phyloP scores from a whole-genome alignment of 371 early-diverging fungal genomes.

The Coemansia sp. region DNA sequence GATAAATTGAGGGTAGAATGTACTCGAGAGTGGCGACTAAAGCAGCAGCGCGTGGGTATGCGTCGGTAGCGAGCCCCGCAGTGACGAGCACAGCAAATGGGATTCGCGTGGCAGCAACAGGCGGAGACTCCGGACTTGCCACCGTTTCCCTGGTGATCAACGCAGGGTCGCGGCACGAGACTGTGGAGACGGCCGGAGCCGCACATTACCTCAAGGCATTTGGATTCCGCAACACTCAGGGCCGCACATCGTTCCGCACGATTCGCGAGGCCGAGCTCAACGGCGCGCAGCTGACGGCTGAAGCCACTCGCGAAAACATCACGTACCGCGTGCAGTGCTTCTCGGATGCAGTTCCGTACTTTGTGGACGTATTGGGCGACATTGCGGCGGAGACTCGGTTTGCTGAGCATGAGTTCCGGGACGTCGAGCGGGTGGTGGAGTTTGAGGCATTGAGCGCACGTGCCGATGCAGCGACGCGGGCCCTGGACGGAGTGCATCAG shows the following conservation, averaged over 20 bases:
- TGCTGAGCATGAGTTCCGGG: conserved; percentile 83
- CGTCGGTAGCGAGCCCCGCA: conserved; percentile 25
- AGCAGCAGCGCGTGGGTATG: conserved; percentile 31
- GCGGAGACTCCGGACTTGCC: conserved; percentile 59
- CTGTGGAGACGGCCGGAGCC: conserved; percentile 67
- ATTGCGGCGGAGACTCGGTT: conserved; percentile 78
- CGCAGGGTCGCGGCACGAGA: conserved; percentile 87
- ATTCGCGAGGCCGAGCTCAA: conserved; percentile 91
- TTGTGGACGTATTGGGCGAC: conserved; percentile 79
- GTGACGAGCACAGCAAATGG: conserved; percentile 45
- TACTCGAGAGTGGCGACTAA: not conserved
- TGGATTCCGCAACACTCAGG: conserved; percentile 84
- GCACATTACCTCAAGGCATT: conserved; percentile 91
- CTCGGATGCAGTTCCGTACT: conserved; percentile 86
- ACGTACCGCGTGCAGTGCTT: conserved; percentile 87
- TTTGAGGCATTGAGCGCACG: conserved; percentile 72
- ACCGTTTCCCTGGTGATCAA: conserved; percentile 85
- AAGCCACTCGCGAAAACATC: conserved; percentile 81
- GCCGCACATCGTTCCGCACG: conserved; percentile 84
- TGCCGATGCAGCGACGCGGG: conserved; percentile 65
- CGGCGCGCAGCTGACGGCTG: conserved; percentile 82
- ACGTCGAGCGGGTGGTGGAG: conserved; percentile 66
- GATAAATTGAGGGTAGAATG: not conserved
- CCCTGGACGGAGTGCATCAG: conserved; percentile 81
- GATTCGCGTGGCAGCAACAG: conserved; percentile 44